Evolutionary conservation across 225 moss, liverwort and hornwort genomes (phyloP).

Genomic region (Neckera pumila): DNA sequence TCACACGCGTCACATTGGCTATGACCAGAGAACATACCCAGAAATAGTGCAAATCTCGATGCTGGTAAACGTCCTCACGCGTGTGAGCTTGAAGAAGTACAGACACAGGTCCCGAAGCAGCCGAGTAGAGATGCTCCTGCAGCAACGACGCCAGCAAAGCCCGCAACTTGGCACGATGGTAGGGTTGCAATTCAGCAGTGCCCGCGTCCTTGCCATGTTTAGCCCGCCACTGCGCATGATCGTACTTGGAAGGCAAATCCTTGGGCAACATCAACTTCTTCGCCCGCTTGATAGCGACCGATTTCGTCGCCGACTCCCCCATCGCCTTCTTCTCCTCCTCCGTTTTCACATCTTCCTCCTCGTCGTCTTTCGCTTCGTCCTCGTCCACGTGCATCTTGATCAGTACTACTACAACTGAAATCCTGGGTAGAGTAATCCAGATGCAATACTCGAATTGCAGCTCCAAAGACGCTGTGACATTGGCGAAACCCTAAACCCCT

Average conservation of each 20-base stretch:
- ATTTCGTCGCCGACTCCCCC: neutral
- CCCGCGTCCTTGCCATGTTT: slow-evolving; percentile 49
- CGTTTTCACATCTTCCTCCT: neutral
- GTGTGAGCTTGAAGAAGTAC: slow-evolving; percentile 41
- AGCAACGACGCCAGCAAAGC: slow-evolving; percentile 42
- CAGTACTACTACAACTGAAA: neutral
- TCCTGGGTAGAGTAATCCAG: neutral
- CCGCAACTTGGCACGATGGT: slow-evolving; percentile 44
- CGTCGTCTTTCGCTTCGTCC: neutral
- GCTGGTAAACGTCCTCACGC: slow-evolving; percentile 26
- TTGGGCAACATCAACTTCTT: slow-evolving; percentile 40
- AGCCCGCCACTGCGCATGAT: slow-evolving; percentile 20
- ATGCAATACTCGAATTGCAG: neutral
- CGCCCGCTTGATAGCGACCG: slow-evolving; percentile 12
- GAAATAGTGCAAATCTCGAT: slow-evolving; percentile 39
- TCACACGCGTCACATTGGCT: neutral
- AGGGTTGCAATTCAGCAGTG: slow-evolving; percentile 36
- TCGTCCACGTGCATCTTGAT: neutral
- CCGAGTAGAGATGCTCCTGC: slow-evolving; percentile 36
- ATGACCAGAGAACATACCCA: slow-evolving; percentile 22
- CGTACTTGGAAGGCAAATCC: slow-evolving; percentile 22
- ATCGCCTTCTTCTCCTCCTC: neutral
- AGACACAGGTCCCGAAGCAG: slow-evolving; percentile 46
- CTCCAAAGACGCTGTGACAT: neutral
- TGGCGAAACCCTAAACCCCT: neutral